Evolutionary conservation across 768 basidiomycete genomes (phyloP).

Genomic region (Hygrocybe punicea): DNA sequence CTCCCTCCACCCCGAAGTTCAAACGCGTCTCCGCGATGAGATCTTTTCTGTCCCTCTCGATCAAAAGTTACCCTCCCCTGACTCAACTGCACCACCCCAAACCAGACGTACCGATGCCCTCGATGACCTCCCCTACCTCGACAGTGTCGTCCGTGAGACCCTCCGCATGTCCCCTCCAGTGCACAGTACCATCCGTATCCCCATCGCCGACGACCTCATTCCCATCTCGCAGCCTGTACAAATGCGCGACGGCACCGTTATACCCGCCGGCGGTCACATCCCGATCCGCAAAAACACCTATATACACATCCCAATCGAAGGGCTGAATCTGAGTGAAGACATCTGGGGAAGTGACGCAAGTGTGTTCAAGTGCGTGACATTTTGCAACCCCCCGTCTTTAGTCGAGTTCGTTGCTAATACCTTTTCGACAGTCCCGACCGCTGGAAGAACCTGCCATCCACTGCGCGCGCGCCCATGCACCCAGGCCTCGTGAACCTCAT

Average conservation of each 20-base stretch:
- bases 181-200: conserved; percentile 56
- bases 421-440: conserved; percentile 47
- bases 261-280: conserved; percentile 37
- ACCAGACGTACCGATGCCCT: conserved; percentile 27
- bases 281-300: conserved; percentile 53
- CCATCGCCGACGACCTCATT: conserved; percentile 50
- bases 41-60: conserved; percentile 21
- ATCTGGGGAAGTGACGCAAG: conserved; percentile 55
- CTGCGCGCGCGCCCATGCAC: conserved; percentile 34
- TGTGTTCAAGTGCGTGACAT: conserved; percentile 48
- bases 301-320: conserved; percentile 58
- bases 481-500: conserved; percentile 50
- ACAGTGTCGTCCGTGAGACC: conserved; percentile 55
- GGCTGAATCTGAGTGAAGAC: conserved; percentile 47
- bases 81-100: conserved; percentile 5
- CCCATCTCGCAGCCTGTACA: conserved; percentile 47
- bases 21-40: conserved; percentile 56
- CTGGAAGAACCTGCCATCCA: conserved; percentile 43
- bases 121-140: conserved; percentile 50
- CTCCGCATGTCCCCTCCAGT: conserved; percentile 56
- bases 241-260: conserved; percentile 38
- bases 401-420: conserved; percentile 1
- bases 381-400: not conserved
- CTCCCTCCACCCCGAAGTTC: conserved; percentile 50
- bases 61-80: conserved; percentile 8